Evolutionary conservation across 192 early-diverging fungal species (phyloP), one percentile per base, ranked within the genome.

Genomic region (Backusella sp.): DNA sequence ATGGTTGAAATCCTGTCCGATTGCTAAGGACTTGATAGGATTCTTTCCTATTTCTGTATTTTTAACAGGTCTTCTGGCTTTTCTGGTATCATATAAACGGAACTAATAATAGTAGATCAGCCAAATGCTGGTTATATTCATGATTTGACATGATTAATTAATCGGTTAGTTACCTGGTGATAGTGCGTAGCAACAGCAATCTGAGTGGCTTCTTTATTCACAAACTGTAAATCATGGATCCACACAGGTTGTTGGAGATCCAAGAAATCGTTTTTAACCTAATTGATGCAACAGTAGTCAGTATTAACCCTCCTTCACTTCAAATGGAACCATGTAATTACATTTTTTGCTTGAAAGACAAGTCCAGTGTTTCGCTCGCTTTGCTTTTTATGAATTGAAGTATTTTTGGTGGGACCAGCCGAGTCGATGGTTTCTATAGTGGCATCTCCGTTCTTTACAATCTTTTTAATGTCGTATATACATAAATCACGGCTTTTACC

Each of bases 401-500:
- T 84, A 12, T 68, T 76, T 35, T 56, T 42, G 28, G 44, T 72
- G 34, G 71, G 71, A 9, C 71, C 71, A 9, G 44, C 49, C 23
- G 56, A 26, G 23, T 62, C 23, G 12, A 62, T 62, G 7, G 0
- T 28, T 62, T 62, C 56, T 12, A 62, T 23, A 62, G 56, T 26
- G 30, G 32, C 28, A 11, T 21, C 32, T 15, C 30, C 15, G 37
- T 41, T 37, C 49, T 32, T 30, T 49, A n/a, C 67, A 4, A n/a
- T 53, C 36, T 59, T 65, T 76, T 74, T 62, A 34, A 91, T 73
- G 77, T 94, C 89, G 90, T 94, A 98, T 9, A 97, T 52, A 3
- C 86, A 88, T 70, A 97, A 80, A 72, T 98, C 96, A 42, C 91
- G 91, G 76, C 96, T 94, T 66, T 94, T 92, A 17, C 96, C 96